Base-by-base conservation (phyloP, 306 rosid species). In the Pyrus bretschneideri region DNA sequence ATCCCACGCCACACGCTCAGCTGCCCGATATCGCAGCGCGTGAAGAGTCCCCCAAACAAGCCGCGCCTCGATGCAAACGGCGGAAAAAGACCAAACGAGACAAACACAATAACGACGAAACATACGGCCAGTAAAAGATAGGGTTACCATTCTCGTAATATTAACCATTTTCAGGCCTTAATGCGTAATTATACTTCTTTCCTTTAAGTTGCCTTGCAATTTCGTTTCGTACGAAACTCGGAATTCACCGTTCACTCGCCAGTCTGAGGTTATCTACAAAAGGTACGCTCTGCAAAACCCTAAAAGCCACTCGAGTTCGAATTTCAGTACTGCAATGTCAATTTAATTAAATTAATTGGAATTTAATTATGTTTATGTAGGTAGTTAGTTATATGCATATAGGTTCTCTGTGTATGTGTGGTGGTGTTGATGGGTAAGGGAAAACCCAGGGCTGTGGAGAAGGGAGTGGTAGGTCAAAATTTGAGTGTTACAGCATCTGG, bases 361-460 rank as follows among this genome's bases (percentile, higher is more conserved):
- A 63, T 62, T 18, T 42, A 25, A 58, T 73, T 75, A 46, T 70
- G 52, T 49, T 23, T 40, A 29, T 60, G 33, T 49, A 68, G 68
- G 69, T 17, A 14, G 68, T 75, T 17, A 10, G 68, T 75, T 60
- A 31, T 30, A 72, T 66, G 5, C 45, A 62, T 66, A 75, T n/a
- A 64, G 46, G 67, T 79, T 72, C 59, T 42, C 29, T 51, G 72
- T 85, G 75, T 73, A 44, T 73, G 65, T 61, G 51, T 18, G 21
- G 63, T 33, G 75, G 78, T 83, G 74, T 77, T 45, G 64, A 92
- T 95, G 96, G 96, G 95, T 80, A 95, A 95, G 76, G 96, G 97
- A 54, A 89, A 88, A 81, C 96, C 95, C 83, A 95, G 98, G 91
- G 85, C 95, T 38, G 96, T 95, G 40, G 97, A 94, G 77, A 92